phyloP scores from a whole-genome alignment of 148 eudicot genomes.

The Diospyros lotus region DNA sequence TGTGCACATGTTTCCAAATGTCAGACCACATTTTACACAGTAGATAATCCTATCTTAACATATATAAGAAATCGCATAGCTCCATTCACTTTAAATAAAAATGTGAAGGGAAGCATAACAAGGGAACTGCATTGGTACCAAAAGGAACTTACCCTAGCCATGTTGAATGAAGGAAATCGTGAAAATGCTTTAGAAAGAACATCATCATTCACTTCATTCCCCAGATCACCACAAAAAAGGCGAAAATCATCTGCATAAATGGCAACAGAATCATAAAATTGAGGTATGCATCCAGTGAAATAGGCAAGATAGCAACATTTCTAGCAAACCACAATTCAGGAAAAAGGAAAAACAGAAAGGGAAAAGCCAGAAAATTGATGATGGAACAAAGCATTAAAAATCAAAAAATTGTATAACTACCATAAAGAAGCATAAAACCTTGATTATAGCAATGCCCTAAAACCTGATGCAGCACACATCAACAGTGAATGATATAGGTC shows the following conservation, averaged over 20 bases:
- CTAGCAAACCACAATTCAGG: background rate
- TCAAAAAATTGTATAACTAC: background rate
- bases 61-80: conserved; percentile 12
- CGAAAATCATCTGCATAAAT: conserved; percentile 74
- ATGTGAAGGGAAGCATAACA: conserved; percentile 25
- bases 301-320: background rate
- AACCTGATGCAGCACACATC: background rate
- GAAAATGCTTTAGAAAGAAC: conserved; percentile 82
- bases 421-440: background rate
- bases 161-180: conserved; percentile 78
- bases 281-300: background rate
- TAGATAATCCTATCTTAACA: conserved; percentile 14
- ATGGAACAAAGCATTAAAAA: background rate
- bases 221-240: conserved; percentile 87
- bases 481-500: background rate
- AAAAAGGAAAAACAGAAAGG: background rate
- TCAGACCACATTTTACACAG: background rate
- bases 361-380: background rate
- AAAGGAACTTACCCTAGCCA: conserved; percentile 64
- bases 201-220: conserved; percentile 95
- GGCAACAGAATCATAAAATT: background rate
- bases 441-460: background rate
- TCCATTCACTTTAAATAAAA: conserved; percentile 22
- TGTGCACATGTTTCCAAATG: background rate
- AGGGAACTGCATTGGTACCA: background rate